Percentiles rank a stretch among this genome's conserved stretches.
Evolutionary conservation across 2,329 filamentous ascomycete genomes (phyloP).

Genomic region (Neonectria sp.): DNA sequence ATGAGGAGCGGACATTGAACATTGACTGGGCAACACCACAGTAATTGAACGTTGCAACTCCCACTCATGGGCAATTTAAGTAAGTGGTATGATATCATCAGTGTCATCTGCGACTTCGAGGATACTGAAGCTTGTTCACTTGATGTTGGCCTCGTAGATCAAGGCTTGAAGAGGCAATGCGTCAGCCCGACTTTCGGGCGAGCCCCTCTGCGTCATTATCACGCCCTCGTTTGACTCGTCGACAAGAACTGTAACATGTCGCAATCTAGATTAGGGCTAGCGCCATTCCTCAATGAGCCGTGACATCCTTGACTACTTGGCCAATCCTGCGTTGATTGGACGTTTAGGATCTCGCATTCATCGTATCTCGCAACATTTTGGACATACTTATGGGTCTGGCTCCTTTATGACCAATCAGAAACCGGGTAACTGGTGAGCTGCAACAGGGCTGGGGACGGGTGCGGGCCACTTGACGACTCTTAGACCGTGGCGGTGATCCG

Average conservation of each 20-base stretch:
- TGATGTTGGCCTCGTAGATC: conserved; percentile 3
- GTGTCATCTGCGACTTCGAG: background rate
- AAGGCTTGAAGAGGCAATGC: conserved; percentile 6
- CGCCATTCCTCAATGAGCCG: background rate
- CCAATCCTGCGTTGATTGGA: conserved; percentile 33
- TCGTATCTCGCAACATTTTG: conserved; percentile 45
- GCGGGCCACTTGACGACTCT: background rate
- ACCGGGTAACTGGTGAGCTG: background rate
- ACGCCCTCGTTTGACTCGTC: too few species aligned
- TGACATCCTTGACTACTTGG: conserved; percentile 9
- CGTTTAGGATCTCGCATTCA: conserved; percentile 46
- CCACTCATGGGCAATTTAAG: background rate
- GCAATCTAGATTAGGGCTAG: conserved; percentile 5
- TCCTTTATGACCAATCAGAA: conserved; percentile 30
- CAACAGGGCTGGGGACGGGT: conserved; percentile 28
- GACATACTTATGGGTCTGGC: conserved; percentile 17
- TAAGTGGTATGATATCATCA: too few species aligned
- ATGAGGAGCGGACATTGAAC: background rate
- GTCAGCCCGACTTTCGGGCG: background rate
- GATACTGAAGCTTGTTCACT: background rate
- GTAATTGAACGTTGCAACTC: background rate
- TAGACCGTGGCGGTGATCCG: conserved; percentile 4
- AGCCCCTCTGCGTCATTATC: conserved; percentile 10
- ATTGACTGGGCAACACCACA: background rate
- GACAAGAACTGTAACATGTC: background rate